These are phyloP conservation scores for Ceratobasidium sp. DNA, from an alignment of 1,284 basidiomycete species.

Conservation along the genomic window DNA sequence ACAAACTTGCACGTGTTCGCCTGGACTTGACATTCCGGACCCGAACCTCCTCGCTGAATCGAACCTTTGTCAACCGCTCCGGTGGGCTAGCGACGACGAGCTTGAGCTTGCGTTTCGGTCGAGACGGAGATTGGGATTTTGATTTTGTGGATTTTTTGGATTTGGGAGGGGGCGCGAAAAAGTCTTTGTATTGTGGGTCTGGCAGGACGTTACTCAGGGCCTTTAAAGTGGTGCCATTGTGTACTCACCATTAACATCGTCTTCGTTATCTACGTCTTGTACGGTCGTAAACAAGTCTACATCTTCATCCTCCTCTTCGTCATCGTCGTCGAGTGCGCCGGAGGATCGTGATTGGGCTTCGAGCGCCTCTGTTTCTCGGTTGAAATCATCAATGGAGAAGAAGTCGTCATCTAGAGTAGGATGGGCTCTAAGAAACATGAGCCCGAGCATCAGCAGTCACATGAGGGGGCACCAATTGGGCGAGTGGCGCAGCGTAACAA, in stretches of 20 bases:
- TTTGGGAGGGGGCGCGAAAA: conserved; percentile 64
- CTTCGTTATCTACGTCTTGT: conserved; percentile 53
- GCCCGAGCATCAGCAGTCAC: too few species aligned
- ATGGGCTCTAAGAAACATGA: conserved; percentile 49
- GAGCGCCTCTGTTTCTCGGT: conserved; percentile 81
- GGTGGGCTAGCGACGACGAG: conserved; percentile 20
- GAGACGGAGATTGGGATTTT: conserved; percentile 34
- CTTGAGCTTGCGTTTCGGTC: conserved; percentile 46
- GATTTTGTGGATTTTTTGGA: conserved; percentile 8
- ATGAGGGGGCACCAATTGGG: too few species aligned
- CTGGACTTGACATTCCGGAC: conserved; percentile 77
- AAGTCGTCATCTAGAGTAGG: conserved; percentile 90
- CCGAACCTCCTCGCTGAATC: conserved; percentile 80
- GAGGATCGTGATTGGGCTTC: conserved; percentile 71
- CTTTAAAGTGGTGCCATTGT: background rate
- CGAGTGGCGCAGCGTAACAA: background rate
- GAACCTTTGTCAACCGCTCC: conserved; percentile 57
- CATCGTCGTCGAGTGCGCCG: conserved; percentile 61
- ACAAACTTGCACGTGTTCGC: conserved; percentile 54
- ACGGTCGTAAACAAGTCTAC: conserved; percentile 76
- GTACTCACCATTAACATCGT: conserved; percentile 52
- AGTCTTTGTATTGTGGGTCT: conserved; percentile 74
- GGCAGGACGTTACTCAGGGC: conserved; percentile 19
- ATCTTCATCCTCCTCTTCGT: conserved; percentile 61
- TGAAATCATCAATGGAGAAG: conserved; percentile 90